Evolutionary conservation across 768 basidiomycete genomes (phyloP), one percentile per base, ranked within the genome.

Genomic region (Ephemerocybe angulata): DNA sequence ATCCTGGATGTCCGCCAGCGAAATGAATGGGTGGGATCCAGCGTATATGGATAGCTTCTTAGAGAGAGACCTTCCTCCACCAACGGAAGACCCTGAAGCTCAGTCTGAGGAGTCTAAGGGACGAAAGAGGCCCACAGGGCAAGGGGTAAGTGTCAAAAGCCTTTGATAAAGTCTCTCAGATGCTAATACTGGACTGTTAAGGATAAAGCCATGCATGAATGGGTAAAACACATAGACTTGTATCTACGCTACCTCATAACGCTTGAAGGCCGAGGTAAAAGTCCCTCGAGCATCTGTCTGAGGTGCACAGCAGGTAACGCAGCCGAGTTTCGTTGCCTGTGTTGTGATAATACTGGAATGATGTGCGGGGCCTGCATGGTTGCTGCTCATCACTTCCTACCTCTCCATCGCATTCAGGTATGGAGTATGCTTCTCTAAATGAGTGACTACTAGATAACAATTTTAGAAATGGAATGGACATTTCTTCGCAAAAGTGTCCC

Each of bases 401-500:
- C 42, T 3, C 25, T 44, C 12, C 42, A 44, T 22, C 42, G 24
- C n/a, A 44, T 44, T 44, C 42, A 44, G 42, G 42, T 44, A n/a
- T 22, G 24, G 4, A n/a, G n/a, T n/a, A n/a, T n/a, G n/a, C 4
- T 19, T 5, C n/a, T 8, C 33, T 8, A 8, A 8, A 8, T 8
- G 10, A 8, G 8, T 17, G 33, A 8, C 17, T 17, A 8, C 10
- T 35, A 8, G 33, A 35, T 35, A 8, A 17, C 8, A 8, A 35
- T 8, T 35, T 17, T 35, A 22, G 42, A 13, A 19, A 12, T 44
- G 42, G 42, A 44, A 44, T 25, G 42, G 42, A 24, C 3, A 19
- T 4, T 44, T 19, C 13, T 67, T 65, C 38, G 43, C 40, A 12
- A 41, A 43, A 1, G 28, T 22, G 1, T 44, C 54, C 0, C 53